phyloP scores from a whole-genome alignment of 306 rosid genomes.

The Sphenostylis stenocarpa region DNA sequence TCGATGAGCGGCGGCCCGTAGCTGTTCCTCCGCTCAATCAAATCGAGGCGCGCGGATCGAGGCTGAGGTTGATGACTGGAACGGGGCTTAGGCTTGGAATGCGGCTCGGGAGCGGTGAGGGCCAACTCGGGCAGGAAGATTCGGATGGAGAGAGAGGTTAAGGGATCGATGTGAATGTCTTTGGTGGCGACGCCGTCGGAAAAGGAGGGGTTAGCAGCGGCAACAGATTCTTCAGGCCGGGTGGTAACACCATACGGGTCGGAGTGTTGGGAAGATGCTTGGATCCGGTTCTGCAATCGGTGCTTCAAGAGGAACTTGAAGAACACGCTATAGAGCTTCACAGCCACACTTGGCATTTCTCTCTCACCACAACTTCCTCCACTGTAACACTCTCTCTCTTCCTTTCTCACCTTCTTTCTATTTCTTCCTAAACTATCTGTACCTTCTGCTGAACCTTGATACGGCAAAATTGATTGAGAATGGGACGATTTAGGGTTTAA shows the following conservation, averaged over 20 bases:
- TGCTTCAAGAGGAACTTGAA: slow-evolving; percentile 99
- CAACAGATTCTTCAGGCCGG: slow-evolving; percentile 83
- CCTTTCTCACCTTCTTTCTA: neutral
- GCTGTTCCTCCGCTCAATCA: slow-evolving; percentile 56
- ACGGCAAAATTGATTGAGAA: neutral
- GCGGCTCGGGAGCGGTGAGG: slow-evolving; percentile 64
- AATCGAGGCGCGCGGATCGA: slow-evolving; percentile 31
- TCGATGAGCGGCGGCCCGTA: slow-evolving; percentile 50
- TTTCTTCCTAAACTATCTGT: too few relatives aligned
- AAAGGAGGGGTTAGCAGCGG: slow-evolving; percentile 73
- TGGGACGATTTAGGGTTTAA: slow-evolving; percentile 22
- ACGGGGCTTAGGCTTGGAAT: slow-evolving; percentile 48
- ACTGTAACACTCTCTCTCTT: neutral
- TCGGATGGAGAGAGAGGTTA: slow-evolving; percentile 75
- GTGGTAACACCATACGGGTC: slow-evolving; percentile 76
- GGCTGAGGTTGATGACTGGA: slow-evolving; percentile 41
- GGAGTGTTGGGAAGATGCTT: slow-evolving; percentile 58
- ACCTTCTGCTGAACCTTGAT: too few relatives aligned
- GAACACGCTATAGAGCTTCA: slow-evolving; percentile 97
- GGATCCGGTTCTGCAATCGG: slow-evolving; percentile 91
- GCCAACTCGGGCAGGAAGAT: slow-evolving; percentile 96
- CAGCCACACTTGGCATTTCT: slow-evolving; percentile 97
- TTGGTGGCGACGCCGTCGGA: slow-evolving; percentile 88
- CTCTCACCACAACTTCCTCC: neutral
- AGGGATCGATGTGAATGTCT: slow-evolving; percentile 87